Evolutionary conservation across 129 eudicot genomes (phyloP).

Genomic region (Pittosporum tobira): DNA sequence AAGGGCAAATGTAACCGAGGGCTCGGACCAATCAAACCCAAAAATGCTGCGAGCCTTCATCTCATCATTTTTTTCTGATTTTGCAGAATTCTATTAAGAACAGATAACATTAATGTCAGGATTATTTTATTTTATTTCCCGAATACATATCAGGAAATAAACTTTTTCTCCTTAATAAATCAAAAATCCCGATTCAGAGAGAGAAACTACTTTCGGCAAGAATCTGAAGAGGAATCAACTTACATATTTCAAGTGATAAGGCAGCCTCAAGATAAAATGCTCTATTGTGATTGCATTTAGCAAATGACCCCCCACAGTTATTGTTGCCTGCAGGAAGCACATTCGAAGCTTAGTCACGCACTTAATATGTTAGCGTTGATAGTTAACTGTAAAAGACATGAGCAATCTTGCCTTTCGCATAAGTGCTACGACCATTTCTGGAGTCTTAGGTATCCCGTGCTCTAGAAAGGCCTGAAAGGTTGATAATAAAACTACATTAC

Average conservation of each 20-base stretch:
- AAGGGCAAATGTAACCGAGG: constrained; percentile 84
- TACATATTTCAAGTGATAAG: constrained; percentile 64
- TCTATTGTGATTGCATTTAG: constrained; percentile 73
- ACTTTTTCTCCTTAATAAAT: background rate
- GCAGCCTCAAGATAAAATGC: constrained; percentile 76
- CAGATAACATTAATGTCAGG: too few species aligned
- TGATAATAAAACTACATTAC: background rate
- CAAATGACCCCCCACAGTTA: constrained; percentile 59
- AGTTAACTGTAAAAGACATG: background rate
- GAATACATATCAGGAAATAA: background rate
- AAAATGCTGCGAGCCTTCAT: constrained; percentile 44
- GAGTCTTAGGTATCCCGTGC: constrained; percentile 70
- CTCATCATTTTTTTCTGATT: constrained; percentile 38
- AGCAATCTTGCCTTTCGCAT: constrained; percentile 65
- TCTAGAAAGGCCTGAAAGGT: constrained; percentile 72
- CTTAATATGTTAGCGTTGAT: too few species aligned
- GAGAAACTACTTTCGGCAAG: background rate
- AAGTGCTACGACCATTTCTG: constrained; percentile 49
- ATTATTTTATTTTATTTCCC: too few species aligned
- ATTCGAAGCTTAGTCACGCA: background rate
- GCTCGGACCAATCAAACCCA: constrained; percentile 89
- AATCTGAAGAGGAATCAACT: constrained; percentile 16
- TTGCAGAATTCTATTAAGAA: constrained; percentile 37
- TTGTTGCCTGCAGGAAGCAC: constrained; percentile 62
- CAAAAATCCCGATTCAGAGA: too few species aligned